These are phyloP conservation scores for Globisporangium acanthophoron DNA, from an alignment of 352 stramenopile species.

Conservation along the genomic window DNA sequence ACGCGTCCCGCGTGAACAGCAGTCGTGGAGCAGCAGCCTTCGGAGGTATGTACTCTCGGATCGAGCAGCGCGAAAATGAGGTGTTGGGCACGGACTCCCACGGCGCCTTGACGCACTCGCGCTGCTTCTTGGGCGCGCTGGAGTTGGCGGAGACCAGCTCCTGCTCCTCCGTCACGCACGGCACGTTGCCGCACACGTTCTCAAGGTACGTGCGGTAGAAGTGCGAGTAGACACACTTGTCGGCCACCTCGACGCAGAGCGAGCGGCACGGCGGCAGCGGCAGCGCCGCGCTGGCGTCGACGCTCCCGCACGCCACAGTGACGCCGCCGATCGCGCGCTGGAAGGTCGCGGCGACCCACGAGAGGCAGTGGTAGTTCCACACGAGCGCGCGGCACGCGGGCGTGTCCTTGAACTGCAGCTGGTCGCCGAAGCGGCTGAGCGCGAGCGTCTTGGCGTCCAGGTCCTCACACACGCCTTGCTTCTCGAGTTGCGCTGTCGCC, in stretches of 20 bases:
- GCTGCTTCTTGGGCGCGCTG: conserved; percentile 26
- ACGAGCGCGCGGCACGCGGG: conserved; percentile 44
- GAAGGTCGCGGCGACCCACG: conserved; percentile 52
- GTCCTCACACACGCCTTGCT: conserved; percentile 72
- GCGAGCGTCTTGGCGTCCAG: conserved; percentile 53
- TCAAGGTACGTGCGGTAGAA: conserved; percentile 61
- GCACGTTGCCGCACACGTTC: conserved; percentile 60
- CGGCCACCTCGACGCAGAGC: conserved; percentile 67
- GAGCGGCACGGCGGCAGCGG: conserved; percentile 62
- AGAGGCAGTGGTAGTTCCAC: conserved; percentile 75
- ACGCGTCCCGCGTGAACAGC: background rate
- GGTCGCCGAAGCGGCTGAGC: conserved; percentile 45
- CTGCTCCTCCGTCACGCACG: conserved; percentile 47
- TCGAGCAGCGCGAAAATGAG: conserved; percentile 50
- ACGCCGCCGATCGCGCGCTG: conserved; percentile 29
- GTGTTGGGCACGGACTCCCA: conserved; percentile 48
- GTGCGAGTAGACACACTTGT: conserved; percentile 72
- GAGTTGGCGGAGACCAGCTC: conserved; percentile 26
- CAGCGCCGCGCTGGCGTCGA: conserved; percentile 5
- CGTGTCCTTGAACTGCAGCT: conserved; percentile 72
- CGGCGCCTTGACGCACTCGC: conserved; percentile 33
- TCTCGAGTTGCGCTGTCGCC: conserved; percentile 46
- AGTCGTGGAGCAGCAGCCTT: background rate
- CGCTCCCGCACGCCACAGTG: conserved; percentile 26
- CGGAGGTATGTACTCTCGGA: conserved; percentile 40